phyloP scores from a whole-genome alignment of 1,284 basidiomycete genomes.

The Exobasidium cylindrosporum region DNA sequence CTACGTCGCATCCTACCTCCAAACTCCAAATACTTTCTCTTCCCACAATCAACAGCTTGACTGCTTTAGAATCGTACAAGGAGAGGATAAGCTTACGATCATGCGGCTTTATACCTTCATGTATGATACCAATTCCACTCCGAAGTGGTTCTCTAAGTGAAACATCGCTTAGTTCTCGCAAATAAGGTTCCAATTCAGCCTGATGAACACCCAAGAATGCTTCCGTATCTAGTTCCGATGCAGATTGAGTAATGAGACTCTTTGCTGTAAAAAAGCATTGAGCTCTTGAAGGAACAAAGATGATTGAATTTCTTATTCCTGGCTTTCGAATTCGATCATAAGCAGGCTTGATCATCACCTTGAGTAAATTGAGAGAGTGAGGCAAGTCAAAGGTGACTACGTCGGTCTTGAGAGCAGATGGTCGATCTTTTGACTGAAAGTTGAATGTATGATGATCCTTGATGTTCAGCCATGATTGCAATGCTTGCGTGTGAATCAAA shows the following conservation, averaged over 20 bases:
- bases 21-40: constrained; percentile 77
- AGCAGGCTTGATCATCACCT: constrained; percentile 86
- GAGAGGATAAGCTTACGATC: constrained; percentile 79
- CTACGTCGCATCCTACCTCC: constrained; percentile 69
- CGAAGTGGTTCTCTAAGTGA: constrained; percentile 65
- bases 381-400: constrained; percentile 80
- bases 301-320: constrained; percentile 63
- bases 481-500: constrained; percentile 73
- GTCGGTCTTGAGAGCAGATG: constrained; percentile 70
- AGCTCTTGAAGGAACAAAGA: constrained; percentile 86
- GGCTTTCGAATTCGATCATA: constrained; percentile 62
- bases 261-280: constrained; percentile 75
- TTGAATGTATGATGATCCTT: constrained; percentile 67
- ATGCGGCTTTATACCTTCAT: constrained; percentile 67
- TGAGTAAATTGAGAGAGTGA: constrained; percentile 81
- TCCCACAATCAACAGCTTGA: constrained; percentile 79
- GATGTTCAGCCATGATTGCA: constrained; percentile 81
- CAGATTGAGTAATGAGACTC: constrained; percentile 83
- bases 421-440: constrained; percentile 79
- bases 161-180: constrained; percentile 56
- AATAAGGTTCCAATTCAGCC: constrained; percentile 66
- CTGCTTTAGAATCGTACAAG: constrained; percentile 74
- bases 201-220: constrained; percentile 68
- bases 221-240: constrained; percentile 67
- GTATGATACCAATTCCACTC: constrained; percentile 86